phyloP scores from a whole-genome alignment of 208 protist genomes.

The Trypanosoma lewisi region DNA sequence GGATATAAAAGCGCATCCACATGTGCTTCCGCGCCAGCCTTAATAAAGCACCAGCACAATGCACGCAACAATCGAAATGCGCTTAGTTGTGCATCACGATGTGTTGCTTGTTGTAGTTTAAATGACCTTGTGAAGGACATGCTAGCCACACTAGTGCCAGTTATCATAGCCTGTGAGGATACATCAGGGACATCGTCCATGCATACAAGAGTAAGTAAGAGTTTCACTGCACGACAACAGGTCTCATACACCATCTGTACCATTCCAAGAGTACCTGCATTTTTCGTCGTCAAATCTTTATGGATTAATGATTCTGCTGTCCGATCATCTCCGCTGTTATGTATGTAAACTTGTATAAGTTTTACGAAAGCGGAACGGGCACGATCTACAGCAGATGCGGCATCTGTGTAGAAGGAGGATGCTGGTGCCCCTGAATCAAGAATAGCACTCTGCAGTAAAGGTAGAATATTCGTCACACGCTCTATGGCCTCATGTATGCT shows the following conservation, averaged over 20 bases:
- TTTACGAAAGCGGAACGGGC: slow-evolving; percentile 12
- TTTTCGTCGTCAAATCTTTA: not conserved
- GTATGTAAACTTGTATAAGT: slow-evolving; percentile 8
- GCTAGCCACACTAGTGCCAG: not conserved
- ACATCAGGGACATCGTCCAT: not conserved
- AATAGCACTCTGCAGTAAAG: slow-evolving; percentile 16
- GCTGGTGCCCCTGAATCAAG: slow-evolving; percentile 27
- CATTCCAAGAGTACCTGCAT: not conserved
- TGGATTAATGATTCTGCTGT: not conserved
- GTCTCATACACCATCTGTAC: slow-evolving; percentile 15
- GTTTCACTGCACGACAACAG: slow-evolving; percentile 18
- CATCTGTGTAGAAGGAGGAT: slow-evolving; percentile 24
- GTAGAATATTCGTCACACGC: slow-evolving; percentile 9
- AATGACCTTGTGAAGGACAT: not conserved
- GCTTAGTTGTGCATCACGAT: slow-evolving; percentile 16
- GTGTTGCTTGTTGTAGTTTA: slow-evolving; percentile 3
- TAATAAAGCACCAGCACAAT: slow-evolving; percentile 42
- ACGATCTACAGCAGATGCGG: slow-evolving; percentile 23
- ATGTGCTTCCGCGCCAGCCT: slow-evolving; percentile 24
- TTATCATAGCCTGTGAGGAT: not conserved
- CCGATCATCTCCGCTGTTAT: not conserved
- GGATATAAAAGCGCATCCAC: slow-evolving; percentile 26
- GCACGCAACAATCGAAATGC: slow-evolving; percentile 30
- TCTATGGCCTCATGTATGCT: not conserved
- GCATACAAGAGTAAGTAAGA: slow-evolving; percentile 19